phyloP scores from a whole-genome alignment of 352 stramenopile species.

The Phytophthora pistaciae region DNA sequence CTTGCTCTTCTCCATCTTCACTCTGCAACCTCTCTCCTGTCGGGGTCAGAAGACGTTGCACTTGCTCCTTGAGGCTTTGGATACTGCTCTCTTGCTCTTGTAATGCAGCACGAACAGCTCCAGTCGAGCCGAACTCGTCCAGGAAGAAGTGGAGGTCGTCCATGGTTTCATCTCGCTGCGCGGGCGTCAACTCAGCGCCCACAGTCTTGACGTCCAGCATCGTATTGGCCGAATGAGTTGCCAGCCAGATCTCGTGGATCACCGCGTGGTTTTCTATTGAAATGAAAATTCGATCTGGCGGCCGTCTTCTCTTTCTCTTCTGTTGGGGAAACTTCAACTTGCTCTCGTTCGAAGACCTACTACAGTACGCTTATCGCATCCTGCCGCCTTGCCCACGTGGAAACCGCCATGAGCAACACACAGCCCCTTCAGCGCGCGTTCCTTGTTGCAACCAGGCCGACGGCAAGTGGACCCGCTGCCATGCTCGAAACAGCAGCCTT shows the following conservation, averaged over 20 bases:
- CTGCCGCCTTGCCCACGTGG: conserved; percentile 10
- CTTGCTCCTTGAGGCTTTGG: not conserved
- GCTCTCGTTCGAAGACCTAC: not conserved
- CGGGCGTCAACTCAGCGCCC: not conserved
- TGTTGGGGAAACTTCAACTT: not conserved
- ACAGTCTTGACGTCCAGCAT: not conserved
- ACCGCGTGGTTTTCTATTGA: not conserved
- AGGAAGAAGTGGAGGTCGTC: not conserved
- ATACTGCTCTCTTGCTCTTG: not conserved
- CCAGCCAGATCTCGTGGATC: not conserved
- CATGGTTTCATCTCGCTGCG: not conserved
- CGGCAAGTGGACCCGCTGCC: conserved; percentile 5
- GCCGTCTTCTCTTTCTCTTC: not conserved
- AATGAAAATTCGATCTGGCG: not conserved
- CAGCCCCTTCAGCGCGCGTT: not conserved
- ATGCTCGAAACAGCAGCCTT: conserved; percentile 11
- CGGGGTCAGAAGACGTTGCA: not conserved
- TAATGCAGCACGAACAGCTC: not conserved
- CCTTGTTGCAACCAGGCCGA: conserved; percentile 8
- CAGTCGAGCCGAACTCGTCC: not conserved
- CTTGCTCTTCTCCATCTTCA: not conserved
- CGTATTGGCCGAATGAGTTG: too few species aligned
- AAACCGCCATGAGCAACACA: conserved; percentile 10
- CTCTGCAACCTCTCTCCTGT: not conserved
- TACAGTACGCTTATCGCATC: not conserved